Evolutionary conservation across 2,329 filamentous ascomycete species (phyloP).

Genomic region (Sclerotinia minor): DNA sequence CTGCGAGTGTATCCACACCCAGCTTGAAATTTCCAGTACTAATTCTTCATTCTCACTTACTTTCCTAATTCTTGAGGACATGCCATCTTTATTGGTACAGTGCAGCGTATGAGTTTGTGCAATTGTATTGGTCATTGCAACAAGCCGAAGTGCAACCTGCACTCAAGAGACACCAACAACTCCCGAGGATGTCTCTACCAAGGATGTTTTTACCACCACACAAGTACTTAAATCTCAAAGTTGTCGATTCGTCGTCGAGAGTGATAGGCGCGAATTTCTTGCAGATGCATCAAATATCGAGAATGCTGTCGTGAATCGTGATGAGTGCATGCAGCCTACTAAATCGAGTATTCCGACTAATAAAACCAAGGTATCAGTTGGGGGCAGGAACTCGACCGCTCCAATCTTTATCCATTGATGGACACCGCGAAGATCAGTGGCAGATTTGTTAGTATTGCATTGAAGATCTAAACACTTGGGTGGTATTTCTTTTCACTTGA

Average conservation of each 20-base stretch:
- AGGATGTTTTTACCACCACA: slow-evolving; percentile 29
- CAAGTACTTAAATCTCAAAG: slow-evolving; percentile 22
- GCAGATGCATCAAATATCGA: slow-evolving; percentile 53
- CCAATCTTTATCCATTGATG: slow-evolving; percentile 32
- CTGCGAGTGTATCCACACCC: not conserved
- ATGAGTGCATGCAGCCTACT: slow-evolving; percentile 48
- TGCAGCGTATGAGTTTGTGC: slow-evolving; percentile 27
- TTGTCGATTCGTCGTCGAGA: slow-evolving; percentile 36
- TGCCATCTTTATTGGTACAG: slow-evolving; percentile 31
- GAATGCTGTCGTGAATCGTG: slow-evolving; percentile 50
- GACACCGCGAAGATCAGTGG: slow-evolving; percentile 42
- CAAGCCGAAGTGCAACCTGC: slow-evolving; percentile 29
- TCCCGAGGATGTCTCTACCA: slow-evolving; percentile 31
- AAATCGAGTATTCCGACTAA: slow-evolving; percentile 36
- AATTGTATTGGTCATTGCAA: slow-evolving; percentile 41
- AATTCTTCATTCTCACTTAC: not conserved
- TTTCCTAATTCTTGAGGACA: slow-evolving; percentile 19
- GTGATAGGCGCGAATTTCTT: slow-evolving; percentile 35
- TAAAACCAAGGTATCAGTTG: slow-evolving; percentile 41
- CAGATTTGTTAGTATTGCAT: slow-evolving; percentile 37
- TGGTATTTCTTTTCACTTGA: slow-evolving; percentile 33
- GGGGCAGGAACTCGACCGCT: slow-evolving; percentile 46
- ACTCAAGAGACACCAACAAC: slow-evolving; percentile 31
- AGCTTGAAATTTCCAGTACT: not conserved
- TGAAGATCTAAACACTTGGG: slow-evolving; percentile 33